phyloP scores from a whole-genome alignment of 306 rosid species.

The Corylus avellana region DNA sequence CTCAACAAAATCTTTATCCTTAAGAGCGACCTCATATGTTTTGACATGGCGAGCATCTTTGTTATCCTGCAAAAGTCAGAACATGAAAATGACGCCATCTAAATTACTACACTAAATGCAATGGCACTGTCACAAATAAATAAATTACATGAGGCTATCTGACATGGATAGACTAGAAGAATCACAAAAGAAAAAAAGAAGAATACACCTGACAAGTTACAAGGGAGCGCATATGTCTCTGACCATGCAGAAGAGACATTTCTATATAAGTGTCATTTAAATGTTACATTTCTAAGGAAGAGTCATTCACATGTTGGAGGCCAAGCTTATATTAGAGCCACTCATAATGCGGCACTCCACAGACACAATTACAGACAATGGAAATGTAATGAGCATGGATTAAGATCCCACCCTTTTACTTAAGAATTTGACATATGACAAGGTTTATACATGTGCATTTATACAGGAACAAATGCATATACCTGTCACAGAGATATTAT shows the following conservation, averaged over 20 bases:
- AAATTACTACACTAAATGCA: conserved; percentile 11
- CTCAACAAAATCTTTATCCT: conserved; percentile 96
- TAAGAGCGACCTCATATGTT: conserved; percentile 94
- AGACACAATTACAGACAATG: background rate
- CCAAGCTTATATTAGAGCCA: background rate
- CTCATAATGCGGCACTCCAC: background rate
- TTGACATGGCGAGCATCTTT: conserved; percentile 97
- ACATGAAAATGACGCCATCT: conserved; percentile 18
- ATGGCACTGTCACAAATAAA: background rate
- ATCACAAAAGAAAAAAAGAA: background rate
- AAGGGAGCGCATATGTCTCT: background rate
- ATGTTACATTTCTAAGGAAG: background rate
- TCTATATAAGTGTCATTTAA: background rate
- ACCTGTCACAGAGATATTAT: too few relatives aligned
- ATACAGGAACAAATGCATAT: background rate
- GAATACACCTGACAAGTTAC: background rate
- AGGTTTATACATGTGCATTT: background rate
- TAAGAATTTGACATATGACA: background rate
- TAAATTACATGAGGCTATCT: background rate
- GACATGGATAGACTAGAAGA: background rate
- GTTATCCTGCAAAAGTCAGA: conserved; percentile 72
- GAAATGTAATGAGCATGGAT: conserved; percentile 3
- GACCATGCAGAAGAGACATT: background rate
- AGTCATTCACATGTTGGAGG: background rate
- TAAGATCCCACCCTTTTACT: background rate